Base-by-base conservation (phyloP, 2,329 filamentous ascomycete genomes). In the Conoideocrella luteorostrata region DNA sequence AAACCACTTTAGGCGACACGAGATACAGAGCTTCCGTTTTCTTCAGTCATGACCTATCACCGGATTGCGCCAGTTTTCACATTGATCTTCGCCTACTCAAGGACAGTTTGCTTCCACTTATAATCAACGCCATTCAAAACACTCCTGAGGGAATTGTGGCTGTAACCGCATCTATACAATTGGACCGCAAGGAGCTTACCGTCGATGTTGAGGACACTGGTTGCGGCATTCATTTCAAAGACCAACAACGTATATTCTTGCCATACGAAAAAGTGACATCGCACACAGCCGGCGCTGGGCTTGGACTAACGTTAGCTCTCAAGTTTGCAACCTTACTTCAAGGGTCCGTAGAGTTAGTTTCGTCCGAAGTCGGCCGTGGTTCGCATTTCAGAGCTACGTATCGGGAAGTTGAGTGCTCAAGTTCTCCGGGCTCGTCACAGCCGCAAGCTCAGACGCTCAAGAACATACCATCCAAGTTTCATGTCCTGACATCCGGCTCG, bases 41-140 rank as follows among this genome's bases (percentile, higher is more conserved):
- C 12, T 38, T 38, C 35, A 38, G 26, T 17, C 35, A 26, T 15
- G 26, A 17, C n/a, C 35, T 23, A 11, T 34, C 47, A 0, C 12
- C n/a, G 43, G 60, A 23, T 7, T 56, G 49, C 13, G 54, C 60
- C 36, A 56, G 59, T 7, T 46, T 70, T 4, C 52, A 53, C 2
- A 55, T 63, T 4, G 67, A 72, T 35, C 46, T 66, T 12, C 55
- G 52, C 1, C 52, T 71, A 0, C 56, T 72, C 5, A 57, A 66
- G n/a, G 65, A 71, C 29, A 67, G 66, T 32, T 44, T 72, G 0
- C 61, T 69, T 3, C 63, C 67, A 0, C 47, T 72, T 0, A 47
- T 71, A 4, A 43, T 62, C 4, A 71, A 72, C 35, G 66, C 68
- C 0, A 54, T 71, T 1, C 67, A 70, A 20, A 66, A 65, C 26